Evolutionary conservation across 2,329 filamentous ascomycete species (phyloP), one percentile per base, ranked within the genome.

Genomic region (Arthrobotrys sinensis): DNA sequence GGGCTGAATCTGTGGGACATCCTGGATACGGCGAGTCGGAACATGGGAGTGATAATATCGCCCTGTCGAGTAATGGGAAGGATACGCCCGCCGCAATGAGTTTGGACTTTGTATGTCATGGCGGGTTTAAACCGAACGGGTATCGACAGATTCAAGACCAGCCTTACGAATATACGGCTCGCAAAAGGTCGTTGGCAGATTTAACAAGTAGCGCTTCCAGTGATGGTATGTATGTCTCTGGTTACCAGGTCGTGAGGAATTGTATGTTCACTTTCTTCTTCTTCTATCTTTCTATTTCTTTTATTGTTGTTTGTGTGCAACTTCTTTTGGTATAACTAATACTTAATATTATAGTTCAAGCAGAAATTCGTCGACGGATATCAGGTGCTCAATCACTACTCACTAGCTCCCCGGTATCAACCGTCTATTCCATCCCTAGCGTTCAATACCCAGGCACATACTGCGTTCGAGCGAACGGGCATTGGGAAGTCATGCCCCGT

Each of bases 401-500:
- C 6, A 79, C 70, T 28, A 75, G 63, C 34, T 75, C 76, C 2
- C 76, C 68, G n/a, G 69, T 69, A 8, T 79, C 76, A 7, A 75
- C 76, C 4, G 76, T 79, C n/a, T 73, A 75, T 68, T 72, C 71
- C 6, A 79, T 80, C 45, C 80, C 81, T 7, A 73, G 68, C 34
- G 69, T 75, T 4, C 69, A 79, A 21, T 73, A 79, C 12, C 68
- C 76, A 34, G 69, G 76, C 3, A 75, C 69, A 8, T 79, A 75
- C 40, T 75, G 70, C 48, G 70, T 79, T 43, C 55, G 68, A 21
- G 76, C 76, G 6, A 75, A 79, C 28, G 76, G 69, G 12, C 76
- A 79, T 48, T 79, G 76, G 76, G 76, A 79, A 32, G 76, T 79
- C 36, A 75, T 79, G 76, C 76, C 76, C 11, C 68, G 76, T 5